These are phyloP conservation scores for Bonia amplexicaulis DNA, from an alignment of 176 grass and related monocot species.

Conservation along the genomic window DNA sequence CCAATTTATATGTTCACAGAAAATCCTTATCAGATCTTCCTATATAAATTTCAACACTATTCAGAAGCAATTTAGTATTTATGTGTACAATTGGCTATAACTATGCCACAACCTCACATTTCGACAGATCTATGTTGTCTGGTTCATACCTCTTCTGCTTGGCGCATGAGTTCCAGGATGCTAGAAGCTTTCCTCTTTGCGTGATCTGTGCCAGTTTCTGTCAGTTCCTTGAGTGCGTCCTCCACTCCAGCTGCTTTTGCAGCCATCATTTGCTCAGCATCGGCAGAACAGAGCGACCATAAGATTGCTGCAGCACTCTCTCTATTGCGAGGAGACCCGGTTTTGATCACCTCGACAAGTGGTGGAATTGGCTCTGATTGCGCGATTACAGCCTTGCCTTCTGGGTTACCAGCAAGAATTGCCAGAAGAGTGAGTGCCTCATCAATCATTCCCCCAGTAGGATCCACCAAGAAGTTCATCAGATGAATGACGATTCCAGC, in stretches of 20 bases:
- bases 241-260: constrained; percentile 57
- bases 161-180: constrained; percentile 66
- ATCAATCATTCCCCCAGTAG: constrained; percentile 75
- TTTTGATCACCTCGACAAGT: constrained; percentile 67
- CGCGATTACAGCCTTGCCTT: constrained; percentile 58
- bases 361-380: constrained; percentile 47
- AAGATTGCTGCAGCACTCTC: constrained; percentile 76
- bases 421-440: constrained; percentile 82
- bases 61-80: constrained; percentile 22
- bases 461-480: constrained; percentile 75
- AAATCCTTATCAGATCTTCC: constrained; percentile 10
- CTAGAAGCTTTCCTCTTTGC: constrained; percentile 89
- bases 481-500: constrained; percentile 73
- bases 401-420: constrained; percentile 63
- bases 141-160: constrained; percentile 37
- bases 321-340: constrained; percentile 63
- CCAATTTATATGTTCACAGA: constrained; percentile 36
- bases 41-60: constrained; percentile 26
- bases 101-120: constrained; percentile 26
- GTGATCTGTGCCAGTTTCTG: constrained; percentile 73
- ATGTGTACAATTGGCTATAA: constrained; percentile 37
- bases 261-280: constrained; percentile 43
- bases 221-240: constrained; percentile 71
- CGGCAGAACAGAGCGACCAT: constrained; percentile 63
- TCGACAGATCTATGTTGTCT: neutral